Evolutionary conservation across 345 rosid genomes (phyloP).

Genomic region (Diplotaxis tenuifolia): DNA sequence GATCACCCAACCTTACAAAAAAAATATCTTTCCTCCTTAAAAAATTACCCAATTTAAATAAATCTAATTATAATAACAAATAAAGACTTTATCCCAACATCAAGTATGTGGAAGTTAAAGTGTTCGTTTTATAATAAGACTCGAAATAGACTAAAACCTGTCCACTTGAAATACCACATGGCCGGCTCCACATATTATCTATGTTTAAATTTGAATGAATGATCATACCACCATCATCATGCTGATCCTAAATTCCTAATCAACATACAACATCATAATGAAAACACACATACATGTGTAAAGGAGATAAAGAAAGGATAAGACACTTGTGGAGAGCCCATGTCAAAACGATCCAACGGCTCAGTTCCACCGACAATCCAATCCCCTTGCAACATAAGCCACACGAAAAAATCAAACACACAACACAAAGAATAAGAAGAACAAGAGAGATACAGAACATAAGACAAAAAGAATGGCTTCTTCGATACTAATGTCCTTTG

Average conservation of each 20-base stretch:
- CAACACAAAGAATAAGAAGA: background rate
- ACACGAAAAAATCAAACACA: background rate
- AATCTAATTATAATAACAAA: background rate
- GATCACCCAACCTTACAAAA: slow-evolving; percentile 8
- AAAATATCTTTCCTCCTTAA: background rate
- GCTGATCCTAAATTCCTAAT: slow-evolving; percentile 9
- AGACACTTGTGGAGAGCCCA: slow-evolving; percentile 63
- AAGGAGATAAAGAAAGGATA: slow-evolving; percentile 37
- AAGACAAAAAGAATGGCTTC: background rate
- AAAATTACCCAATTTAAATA: background rate
- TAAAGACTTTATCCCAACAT: background rate
- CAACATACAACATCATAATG: background rate
- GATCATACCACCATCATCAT: background rate
- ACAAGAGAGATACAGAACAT: background rate
- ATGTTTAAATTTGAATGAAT: background rate
- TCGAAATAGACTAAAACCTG: background rate
- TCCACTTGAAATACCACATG: background rate
- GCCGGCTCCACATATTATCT: background rate
- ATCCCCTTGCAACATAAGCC: slow-evolving; percentile 7
- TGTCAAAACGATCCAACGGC: slow-evolving; percentile 48
- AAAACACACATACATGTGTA: background rate
- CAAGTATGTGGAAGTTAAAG: background rate
- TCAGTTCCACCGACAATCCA: background rate
- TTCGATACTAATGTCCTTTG: slow-evolving; percentile 23
- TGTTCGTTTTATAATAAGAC: too few species aligned